These are phyloP conservation scores for Ambrosia artemisiifolia DNA, from an alignment of 129 eudicot species.

Conservation along the genomic window DNA sequence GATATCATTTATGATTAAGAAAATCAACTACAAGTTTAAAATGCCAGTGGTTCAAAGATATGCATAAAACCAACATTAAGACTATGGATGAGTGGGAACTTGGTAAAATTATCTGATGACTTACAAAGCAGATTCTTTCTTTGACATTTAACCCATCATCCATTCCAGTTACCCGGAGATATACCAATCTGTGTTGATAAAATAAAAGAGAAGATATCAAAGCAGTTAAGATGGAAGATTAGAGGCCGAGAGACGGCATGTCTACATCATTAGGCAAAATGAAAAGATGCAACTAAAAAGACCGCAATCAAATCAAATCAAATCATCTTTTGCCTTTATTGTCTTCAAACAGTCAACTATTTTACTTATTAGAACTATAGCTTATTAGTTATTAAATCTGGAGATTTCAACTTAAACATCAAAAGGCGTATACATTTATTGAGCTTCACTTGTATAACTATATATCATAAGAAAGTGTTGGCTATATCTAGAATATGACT, in stretches of 20 bases:
- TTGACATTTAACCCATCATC: conserved; percentile 84
- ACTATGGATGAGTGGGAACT: neutral
- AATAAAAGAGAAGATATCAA: neutral
- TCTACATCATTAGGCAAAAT: conserved; percentile 4
- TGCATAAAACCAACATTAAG: neutral
- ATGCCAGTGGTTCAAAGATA: neutral
- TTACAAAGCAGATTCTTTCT: conserved; percentile 79
- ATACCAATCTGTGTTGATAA: conserved; percentile 57
- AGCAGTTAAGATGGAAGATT: neutral
- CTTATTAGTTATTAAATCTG: neutral
- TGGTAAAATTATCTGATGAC: conserved; percentile 26
- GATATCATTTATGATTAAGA: neutral
- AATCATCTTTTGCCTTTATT: neutral
- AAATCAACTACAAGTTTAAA: neutral
- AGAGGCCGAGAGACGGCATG: conserved; percentile 14
- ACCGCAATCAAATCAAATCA: neutral
- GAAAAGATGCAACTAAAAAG: neutral
- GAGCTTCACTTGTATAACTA: neutral
- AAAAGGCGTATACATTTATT: neutral
- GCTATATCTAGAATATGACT: neutral
- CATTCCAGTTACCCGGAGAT: conserved; percentile 85
- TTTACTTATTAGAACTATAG: neutral
- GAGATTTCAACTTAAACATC: neutral
- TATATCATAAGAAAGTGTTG: neutral
- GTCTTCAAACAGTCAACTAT: neutral